Evolutionary conservation across 208 protist genomes (phyloP), one percentile per base, ranked within the genome.

Genomic region (Polymyxa betae): DNA sequence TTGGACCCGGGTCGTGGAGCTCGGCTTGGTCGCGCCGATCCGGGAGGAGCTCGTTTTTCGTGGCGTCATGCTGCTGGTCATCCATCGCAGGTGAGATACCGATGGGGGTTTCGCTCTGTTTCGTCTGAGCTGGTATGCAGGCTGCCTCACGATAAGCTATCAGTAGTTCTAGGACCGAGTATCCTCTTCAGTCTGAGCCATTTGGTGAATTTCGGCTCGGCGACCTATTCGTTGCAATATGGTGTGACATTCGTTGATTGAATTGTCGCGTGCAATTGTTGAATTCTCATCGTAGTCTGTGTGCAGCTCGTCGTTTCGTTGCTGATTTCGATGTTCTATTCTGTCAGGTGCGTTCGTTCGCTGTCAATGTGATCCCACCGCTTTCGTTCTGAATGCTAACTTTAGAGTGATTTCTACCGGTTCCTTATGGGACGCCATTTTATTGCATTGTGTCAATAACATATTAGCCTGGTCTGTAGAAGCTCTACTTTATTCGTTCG

Each of bases 21-120:
- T 82, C 16, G 72, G 5, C 16, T 38, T 82, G 16, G n/a, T 82
- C 40, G 72, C 72, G 5, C 72, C 72, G 35, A 82, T 82, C 5
- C 72, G n/a, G 12, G 72, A 82, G n/a, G 72, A 82, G 72, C 5
- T 82, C 72, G 72, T 82, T 5, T 82, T 82, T 43, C 5, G 72
- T 5, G 72, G 72, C 5, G 35, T 82, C n/a, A 35, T 82, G 5
- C 5, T 45, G 40, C n/a, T 35, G n/a, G 35, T 82, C n/a, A 5
- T 82, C 16, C 72, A 35, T 20, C 72, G 49, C 49, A 60, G 49
- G 49, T 60, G 5, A 5, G 49, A n/a, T n/a, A n/a, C 49, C 24
- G 49, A 60, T 29, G 49, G 49, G 49, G 5, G 5, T 29, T 60
- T 60, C 49, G 24, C 24, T 60, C 24, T 60, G 49, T 60, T 60